A percentile compares a stretch with the other conserved stretches of the same genome.
Conservation (phyloP, 495 filamentous ascomycete species). For the Penicillium malachiteum region DNA sequence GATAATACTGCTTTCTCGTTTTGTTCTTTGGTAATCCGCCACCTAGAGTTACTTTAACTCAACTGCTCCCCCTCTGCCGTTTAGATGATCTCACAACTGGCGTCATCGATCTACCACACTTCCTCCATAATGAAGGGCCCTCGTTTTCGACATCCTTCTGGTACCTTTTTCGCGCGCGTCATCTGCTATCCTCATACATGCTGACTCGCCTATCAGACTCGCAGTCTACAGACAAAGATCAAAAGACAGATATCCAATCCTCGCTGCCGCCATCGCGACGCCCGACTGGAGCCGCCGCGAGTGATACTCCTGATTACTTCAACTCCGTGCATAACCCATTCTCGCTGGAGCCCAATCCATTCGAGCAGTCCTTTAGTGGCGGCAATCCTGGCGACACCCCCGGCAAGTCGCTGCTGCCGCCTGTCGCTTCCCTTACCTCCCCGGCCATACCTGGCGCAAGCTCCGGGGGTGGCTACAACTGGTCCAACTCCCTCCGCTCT, state of each 20-base stretch:
- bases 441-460: constrained; percentile 76
- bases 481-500: constrained; percentile 83
- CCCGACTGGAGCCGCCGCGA: constrained; percentile 56
- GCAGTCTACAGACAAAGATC: constrained; percentile 44
- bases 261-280: constrained; percentile 78
- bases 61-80: constrained; percentile 28
- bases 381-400: constrained; percentile 72
- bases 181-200: constrained; percentile 14
- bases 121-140: constrained; percentile 24
- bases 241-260: constrained; percentile 40
- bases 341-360: constrained; percentile 89
- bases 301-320: constrained; percentile 77
- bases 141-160: constrained; percentile 23
- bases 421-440: constrained; percentile 88
- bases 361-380: constrained; percentile 82
- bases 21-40: constrained; percentile 39
- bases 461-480: constrained; percentile 65
- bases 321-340: constrained; percentile 61
- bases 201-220: constrained; percentile 38
- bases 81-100: constrained; percentile 49
- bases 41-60: constrained; percentile 31
- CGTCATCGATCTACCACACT: constrained; percentile 39
- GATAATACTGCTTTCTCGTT: constrained; percentile 13
- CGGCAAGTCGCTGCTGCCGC: constrained; percentile 84
- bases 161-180: constrained; percentile 27